phyloP scores from a whole-genome alignment of 208 protist genomes.

The Sergeia podlipaevii region DNA sequence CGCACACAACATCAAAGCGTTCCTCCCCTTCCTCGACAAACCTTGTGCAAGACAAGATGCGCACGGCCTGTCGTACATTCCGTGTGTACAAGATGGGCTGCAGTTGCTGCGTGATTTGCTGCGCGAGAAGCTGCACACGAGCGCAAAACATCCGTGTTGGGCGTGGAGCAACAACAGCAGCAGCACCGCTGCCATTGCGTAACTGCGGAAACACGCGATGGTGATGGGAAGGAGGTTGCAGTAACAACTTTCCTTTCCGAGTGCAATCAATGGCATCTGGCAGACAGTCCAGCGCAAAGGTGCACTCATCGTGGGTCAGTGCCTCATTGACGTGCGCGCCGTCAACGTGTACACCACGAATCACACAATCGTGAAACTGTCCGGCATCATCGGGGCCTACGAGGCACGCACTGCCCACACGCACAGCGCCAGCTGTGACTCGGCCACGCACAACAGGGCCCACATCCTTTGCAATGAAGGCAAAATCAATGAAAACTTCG shows the following conservation, averaged over 20 bases:
- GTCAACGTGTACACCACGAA: constrained; percentile 93
- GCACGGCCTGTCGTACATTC: constrained; percentile 71
- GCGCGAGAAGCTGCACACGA: constrained; percentile 48
- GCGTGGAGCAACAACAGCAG: constrained; percentile 15
- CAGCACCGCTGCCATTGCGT: too few species aligned
- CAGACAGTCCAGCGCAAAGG: constrained; percentile 89
- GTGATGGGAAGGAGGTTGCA: constrained; percentile 13
- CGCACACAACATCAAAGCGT: constrained; percentile 22
- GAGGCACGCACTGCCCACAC: constrained; percentile 74
- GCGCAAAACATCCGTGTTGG: constrained; percentile 32
- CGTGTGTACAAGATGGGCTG: constrained; percentile 78
- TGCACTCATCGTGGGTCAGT: constrained; percentile 78
- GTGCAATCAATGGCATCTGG: constrained; percentile 44
- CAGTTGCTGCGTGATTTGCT: constrained; percentile 44
- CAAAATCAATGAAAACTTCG: constrained; percentile 79
- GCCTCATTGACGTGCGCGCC: constrained; percentile 89
- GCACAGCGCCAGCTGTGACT: constrained; percentile 82
- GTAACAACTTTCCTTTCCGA: constrained; percentile 70
- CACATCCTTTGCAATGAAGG: constrained; percentile 78
- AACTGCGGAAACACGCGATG: too few species aligned
- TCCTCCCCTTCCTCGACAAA: background rate
- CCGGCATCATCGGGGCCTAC: constrained; percentile 92
- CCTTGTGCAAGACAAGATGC: constrained; percentile 17
- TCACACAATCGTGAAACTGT: constrained; percentile 68
- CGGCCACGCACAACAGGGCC: constrained; percentile 94